A percentile compares a stretch with the other conserved stretches of the same genome.
Evolutionary conservation across 192 early-diverging fungal genomes (phyloP).

Genomic region (Glomus cerebriforme): DNA sequence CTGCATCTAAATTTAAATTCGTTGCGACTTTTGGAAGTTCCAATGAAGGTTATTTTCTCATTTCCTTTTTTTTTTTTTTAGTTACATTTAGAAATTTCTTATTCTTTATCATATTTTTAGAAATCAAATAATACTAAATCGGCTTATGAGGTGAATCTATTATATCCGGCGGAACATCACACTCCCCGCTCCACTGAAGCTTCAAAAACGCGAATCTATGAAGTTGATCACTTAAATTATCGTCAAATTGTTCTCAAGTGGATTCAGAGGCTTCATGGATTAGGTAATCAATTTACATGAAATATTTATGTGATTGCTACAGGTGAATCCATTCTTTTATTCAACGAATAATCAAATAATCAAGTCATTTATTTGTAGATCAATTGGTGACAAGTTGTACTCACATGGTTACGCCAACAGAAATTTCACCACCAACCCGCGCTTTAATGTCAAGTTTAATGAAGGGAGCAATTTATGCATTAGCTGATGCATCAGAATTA

Average conservation of each 20-base stretch:
- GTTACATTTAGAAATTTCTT: background rate
- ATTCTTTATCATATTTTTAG: background rate
- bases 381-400: conserved; percentile 14
- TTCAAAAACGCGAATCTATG: conserved; percentile 7
- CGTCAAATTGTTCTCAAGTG: conserved; percentile 27
- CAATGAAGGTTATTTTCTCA: conserved; percentile 33
- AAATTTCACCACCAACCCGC: conserved; percentile 13
- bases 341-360: background rate
- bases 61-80: background rate
- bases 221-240: conserved; percentile 6
- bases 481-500: background rate
- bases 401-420: conserved; percentile 25
- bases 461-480: conserved; percentile 21
- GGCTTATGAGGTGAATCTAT: conserved; percentile 24
- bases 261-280: conserved; percentile 5
- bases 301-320: background rate
- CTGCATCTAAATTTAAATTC: conserved; percentile 20
- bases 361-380: conserved; percentile 5
- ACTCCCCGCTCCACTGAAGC: background rate
- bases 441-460: conserved; percentile 22
- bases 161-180: conserved; percentile 22
- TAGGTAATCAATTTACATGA: conserved; percentile 13
- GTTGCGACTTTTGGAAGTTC: conserved; percentile 28
- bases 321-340: background rate
- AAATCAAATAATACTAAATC: conserved; percentile 23